These are phyloP conservation scores for Magnaporthales sp. DNA, from an alignment of 2,329 filamentous ascomycete genomes.

Conservation along the genomic window DNA sequence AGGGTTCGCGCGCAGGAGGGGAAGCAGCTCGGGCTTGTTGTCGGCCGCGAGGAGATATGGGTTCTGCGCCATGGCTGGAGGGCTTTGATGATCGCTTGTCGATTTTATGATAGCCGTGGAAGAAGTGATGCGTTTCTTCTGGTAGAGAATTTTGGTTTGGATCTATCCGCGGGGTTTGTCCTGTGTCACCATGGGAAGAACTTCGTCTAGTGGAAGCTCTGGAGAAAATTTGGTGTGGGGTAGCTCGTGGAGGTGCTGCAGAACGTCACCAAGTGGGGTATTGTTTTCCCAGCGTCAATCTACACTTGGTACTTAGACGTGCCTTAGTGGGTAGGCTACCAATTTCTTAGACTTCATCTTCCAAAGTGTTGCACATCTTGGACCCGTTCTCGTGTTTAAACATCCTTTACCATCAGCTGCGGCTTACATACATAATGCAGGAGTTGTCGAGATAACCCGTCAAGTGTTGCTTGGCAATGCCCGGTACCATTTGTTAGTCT, in stretches of 20 bases:
- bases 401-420: no score
- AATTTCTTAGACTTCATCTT: no score
- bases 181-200: not conserved
- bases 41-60: slow-evolving; percentile 74
- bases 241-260: not conserved
- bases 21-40: slow-evolving; percentile 63
- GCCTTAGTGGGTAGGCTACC: no score
- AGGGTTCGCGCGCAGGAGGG: slow-evolving; percentile 65
- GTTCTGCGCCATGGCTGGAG: slow-evolving; percentile 41
- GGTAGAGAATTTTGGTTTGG: not conserved
- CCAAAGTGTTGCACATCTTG: no score
- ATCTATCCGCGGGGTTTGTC: not conserved
- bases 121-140: not conserved
- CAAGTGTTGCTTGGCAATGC: no score
- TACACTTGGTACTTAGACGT: no score
- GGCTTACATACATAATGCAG: no score
- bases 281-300: not conserved
- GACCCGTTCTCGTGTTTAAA: no score
- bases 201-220: not conserved
- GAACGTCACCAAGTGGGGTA: not conserved
- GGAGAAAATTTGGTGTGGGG: not conserved
- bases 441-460: no score
- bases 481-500: no score
- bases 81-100: not conserved
- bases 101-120: not conserved